Conservation (phyloP, 208 protist genomes). For the Acanthamoeba royreba region DNA sequence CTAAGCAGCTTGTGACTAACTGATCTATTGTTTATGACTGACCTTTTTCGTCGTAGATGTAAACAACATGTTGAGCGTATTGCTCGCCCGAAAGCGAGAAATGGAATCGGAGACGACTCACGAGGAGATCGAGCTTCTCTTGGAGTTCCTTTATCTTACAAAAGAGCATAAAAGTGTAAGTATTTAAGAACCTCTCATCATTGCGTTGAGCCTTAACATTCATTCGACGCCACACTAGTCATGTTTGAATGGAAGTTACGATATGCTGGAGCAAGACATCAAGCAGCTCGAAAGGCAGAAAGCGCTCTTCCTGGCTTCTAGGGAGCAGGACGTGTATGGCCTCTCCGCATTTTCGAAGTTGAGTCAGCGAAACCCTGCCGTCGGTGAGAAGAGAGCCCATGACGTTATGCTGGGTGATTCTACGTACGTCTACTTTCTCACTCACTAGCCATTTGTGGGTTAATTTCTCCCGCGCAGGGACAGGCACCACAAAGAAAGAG, state of each 20-base stretch:
- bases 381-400: background rate
- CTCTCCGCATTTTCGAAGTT: background rate
- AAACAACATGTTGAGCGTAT: background rate
- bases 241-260: conserved; percentile 25
- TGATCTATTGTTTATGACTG: background rate
- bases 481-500: background rate
- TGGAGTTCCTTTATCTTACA: conserved; percentile 7
- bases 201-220: too few relatives aligned
- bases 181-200: too few relatives aligned
- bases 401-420: background rate
- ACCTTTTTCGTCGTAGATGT: background rate
- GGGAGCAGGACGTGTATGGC: background rate
- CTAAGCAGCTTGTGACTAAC: background rate
- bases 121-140: conserved; percentile 4
- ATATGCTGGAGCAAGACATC: conserved; percentile 22
- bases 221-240: background rate
- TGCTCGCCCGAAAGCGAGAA: background rate
- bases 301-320: background rate
- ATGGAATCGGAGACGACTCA: background rate
- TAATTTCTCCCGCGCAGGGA: background rate
- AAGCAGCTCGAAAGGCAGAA: background rate
- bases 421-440: background rate
- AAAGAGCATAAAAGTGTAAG: conserved; percentile 7
- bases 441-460: background rate
- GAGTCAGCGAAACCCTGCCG: background rate